phyloP scores from a whole-genome alignment of 306 rosid genomes.

The Trichosanthes truncata region DNA sequence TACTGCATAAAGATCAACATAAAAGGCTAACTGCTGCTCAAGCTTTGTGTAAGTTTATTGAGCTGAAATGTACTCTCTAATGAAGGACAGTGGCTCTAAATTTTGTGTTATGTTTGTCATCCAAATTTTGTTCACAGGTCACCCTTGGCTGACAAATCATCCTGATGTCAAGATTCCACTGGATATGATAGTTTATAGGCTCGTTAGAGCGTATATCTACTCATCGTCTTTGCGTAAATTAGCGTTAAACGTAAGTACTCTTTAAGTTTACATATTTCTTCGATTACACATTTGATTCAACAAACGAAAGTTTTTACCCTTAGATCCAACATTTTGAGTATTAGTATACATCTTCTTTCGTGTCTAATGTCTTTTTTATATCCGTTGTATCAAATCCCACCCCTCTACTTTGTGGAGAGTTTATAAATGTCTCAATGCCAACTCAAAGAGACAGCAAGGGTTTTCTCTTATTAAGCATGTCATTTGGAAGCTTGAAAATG shows the following conservation, averaged over 20 bases:
- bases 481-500: no score
- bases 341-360: background rate
- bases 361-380: no score
- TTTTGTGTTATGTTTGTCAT: background rate
- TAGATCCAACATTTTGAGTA: background rate
- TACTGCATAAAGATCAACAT: conserved; percentile 64
- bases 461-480: no score
- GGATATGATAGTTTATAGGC: conserved; percentile 62
- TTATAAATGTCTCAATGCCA: no score
- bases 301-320: background rate
- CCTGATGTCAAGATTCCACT: conserved; percentile 45
- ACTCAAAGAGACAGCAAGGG: no score
- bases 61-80: background rate
- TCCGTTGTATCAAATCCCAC: no score
- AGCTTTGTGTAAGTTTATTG: conserved; percentile 47
- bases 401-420: no score
- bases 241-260: conserved; percentile 50
- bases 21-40: conserved; percentile 75
- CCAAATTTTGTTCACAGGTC: conserved; percentile 37
- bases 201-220: conserved; percentile 49
- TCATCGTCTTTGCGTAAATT: conserved; percentile 69
- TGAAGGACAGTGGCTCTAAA: background rate
- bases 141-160: conserved; percentile 61
- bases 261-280: background rate
- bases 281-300: background rate